Conservation (phyloP, 768 basidiomycete species). For the Phylloporus rhodoxanthus region DNA sequence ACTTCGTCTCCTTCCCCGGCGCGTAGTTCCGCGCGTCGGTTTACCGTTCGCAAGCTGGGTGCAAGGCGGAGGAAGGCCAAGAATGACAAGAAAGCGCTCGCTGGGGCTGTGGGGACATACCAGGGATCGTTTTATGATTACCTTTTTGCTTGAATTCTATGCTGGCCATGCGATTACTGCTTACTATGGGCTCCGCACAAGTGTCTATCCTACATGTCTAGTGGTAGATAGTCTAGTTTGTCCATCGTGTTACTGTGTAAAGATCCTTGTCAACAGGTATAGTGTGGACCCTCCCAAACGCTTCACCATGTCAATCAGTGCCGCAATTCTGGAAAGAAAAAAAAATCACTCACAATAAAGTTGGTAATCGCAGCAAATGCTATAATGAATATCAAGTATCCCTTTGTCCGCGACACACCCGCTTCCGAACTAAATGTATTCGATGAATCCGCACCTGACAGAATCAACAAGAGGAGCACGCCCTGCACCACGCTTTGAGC, state of each 20-base stretch:
- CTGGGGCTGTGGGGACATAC: slow-evolving; percentile 11
- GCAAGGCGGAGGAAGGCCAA: slow-evolving; percentile 16
- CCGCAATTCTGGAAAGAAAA: not conserved
- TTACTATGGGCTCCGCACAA: not conserved
- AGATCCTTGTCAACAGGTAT: slow-evolving; percentile 46
- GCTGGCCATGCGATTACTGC: not conserved
- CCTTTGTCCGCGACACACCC: slow-evolving; percentile 55
- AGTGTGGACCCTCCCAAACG: slow-evolving; percentile 55
- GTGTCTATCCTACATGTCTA: slow-evolving; percentile 1
- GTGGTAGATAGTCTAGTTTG: slow-evolving; percentile 2
- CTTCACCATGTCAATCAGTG: slow-evolving; percentile 26
- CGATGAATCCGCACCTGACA: slow-evolving; percentile 51
- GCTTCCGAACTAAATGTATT: slow-evolving; percentile 52
- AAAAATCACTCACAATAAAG: slow-evolving; percentile 40
- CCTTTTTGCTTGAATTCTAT: slow-evolving; percentile 33
- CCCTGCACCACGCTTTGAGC: slow-evolving; percentile 38
- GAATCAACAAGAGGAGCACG: slow-evolving; percentile 60
- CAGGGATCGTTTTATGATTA: slow-evolving; percentile 39
- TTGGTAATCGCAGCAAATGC: slow-evolving; percentile 78
- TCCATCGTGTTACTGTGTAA: slow-evolving; percentile 38
- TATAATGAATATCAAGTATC: slow-evolving; percentile 76
- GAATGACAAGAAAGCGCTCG: slow-evolving; percentile 9
- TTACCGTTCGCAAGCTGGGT: slow-evolving; percentile 9
- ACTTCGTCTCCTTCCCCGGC: slow-evolving; percentile 54
- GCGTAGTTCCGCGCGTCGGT: slow-evolving; percentile 31